Percentiles rank a stretch among this genome's conserved stretches.
phyloP scores from a whole-genome alignment of 2,329 filamentous ascomycete genomes.

The Ophiobolus disseminans region DNA sequence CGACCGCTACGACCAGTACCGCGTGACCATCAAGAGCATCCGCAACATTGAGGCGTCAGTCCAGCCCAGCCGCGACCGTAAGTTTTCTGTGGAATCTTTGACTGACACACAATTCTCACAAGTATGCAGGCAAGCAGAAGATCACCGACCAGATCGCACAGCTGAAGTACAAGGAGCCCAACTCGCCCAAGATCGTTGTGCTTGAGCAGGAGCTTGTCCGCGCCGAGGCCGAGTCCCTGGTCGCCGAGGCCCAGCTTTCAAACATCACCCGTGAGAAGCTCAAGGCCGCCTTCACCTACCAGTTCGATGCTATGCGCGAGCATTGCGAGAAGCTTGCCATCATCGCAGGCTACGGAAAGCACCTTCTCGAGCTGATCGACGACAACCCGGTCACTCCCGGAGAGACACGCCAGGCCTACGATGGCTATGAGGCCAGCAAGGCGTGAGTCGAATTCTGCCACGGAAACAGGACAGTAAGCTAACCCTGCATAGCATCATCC shows the following conservation, averaged over 20 bases:
- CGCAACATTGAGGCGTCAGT: slow-evolving; percentile 99
- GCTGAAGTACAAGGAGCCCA: slow-evolving; percentile 99
- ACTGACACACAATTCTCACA: slow-evolving; percentile 4
- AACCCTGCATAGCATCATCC: slow-evolving; percentile 74
- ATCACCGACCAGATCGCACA: slow-evolving; percentile 99
- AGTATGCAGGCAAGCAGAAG: slow-evolving; percentile 84
- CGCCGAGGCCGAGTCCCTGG: slow-evolving; percentile 97
- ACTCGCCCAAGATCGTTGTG: slow-evolving; percentile 95
- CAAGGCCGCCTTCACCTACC: slow-evolving; percentile 97
- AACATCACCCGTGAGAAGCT: slow-evolving; percentile 99
- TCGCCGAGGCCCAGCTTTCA: slow-evolving; percentile 95
- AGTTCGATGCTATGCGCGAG: slow-evolving; percentile 96
- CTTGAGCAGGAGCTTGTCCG: slow-evolving; percentile 98
- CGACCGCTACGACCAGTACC: slow-evolving; percentile 98
- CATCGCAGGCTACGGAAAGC: slow-evolving; percentile 96
- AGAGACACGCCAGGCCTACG: slow-evolving; percentile 93
- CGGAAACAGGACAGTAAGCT: slow-evolving; percentile 11
- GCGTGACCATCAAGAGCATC: slow-evolving; percentile 98
- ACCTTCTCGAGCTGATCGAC: slow-evolving; percentile 94
- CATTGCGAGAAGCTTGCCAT: slow-evolving; percentile 98
- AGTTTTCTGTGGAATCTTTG: slow-evolving; percentile 47
- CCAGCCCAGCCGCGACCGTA: slow-evolving; percentile 95
- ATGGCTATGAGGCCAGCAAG: slow-evolving; percentile 98
- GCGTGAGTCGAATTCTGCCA: slow-evolving; percentile 57
- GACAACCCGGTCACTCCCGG: slow-evolving; percentile 96